Evolutionary conservation across 2,329 filamentous ascomycete species (phyloP).

Genomic region (Pyrenochaeta sp.): DNA sequence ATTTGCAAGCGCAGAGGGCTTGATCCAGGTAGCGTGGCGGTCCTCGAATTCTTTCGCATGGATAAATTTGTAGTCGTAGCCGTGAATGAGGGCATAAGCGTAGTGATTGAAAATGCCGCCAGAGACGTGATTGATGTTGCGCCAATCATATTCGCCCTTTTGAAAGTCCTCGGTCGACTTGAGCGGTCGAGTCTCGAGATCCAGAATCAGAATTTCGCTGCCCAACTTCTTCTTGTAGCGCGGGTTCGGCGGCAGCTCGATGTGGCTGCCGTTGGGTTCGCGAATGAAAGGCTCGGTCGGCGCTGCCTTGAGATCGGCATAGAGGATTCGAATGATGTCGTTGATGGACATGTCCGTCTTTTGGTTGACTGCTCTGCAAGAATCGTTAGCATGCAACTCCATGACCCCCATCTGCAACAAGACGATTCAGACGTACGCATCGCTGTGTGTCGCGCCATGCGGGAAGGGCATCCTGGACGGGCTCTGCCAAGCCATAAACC

Average conservation of each 20-base stretch:
- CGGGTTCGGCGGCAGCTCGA: slow-evolving; percentile 38
- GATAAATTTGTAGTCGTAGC: slow-evolving; percentile 60
- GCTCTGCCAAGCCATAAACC: slow-evolving; percentile 45
- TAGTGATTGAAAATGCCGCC: slow-evolving; percentile 51
- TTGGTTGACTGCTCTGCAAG: slow-evolving; percentile 29
- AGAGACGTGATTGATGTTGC: slow-evolving; percentile 47
- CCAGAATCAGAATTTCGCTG: slow-evolving; percentile 46
- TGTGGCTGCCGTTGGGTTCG: slow-evolving; percentile 42
- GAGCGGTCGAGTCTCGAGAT: slow-evolving; percentile 47
- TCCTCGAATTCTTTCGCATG: slow-evolving; percentile 52
- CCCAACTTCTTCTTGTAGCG: slow-evolving; percentile 44
- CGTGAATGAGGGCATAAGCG: slow-evolving; percentile 55
- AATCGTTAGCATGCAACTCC: slow-evolving; percentile 13
- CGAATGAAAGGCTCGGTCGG: slow-evolving; percentile 40
- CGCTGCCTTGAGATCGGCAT: slow-evolving; percentile 37
- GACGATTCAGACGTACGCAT: slow-evolving; percentile 32
- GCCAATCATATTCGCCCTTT: slow-evolving; percentile 47
- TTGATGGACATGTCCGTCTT: slow-evolving; percentile 39
- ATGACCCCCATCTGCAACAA: slow-evolving; percentile 1
- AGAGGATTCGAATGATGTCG: slow-evolving; percentile 44
- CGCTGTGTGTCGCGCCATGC: slow-evolving; percentile 27
- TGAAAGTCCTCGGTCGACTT: slow-evolving; percentile 41
- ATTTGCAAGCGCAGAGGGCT: slow-evolving; percentile 50
- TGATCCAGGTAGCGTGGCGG: slow-evolving; percentile 59
- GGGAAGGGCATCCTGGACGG: slow-evolving; percentile 36